phyloP scores from a whole-genome alignment of 768 basidiomycete genomes.

The Trametes sanguinea region DNA sequence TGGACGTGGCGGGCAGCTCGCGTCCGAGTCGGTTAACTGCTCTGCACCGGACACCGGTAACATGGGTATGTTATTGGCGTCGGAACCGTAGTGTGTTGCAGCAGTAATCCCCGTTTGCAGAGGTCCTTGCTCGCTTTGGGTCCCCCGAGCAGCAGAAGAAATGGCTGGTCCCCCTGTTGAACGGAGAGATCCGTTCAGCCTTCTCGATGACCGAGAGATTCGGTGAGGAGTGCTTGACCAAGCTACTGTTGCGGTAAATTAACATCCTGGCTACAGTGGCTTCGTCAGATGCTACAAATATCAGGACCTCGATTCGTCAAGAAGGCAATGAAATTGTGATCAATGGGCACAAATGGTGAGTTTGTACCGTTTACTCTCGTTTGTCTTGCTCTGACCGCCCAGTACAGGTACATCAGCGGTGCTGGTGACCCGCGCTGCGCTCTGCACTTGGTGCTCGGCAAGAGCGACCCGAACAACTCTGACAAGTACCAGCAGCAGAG shows the following conservation, averaged over 20 bases:
- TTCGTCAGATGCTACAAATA: slow-evolving; percentile 96
- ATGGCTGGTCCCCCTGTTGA: slow-evolving; percentile 86
- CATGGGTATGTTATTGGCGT: slow-evolving; percentile 68
- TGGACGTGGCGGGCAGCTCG: slow-evolving; percentile 79
- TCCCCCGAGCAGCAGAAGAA: slow-evolving; percentile 85
- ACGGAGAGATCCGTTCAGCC: slow-evolving; percentile 91
- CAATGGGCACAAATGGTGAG: slow-evolving; percentile 94
- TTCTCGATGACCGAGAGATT: slow-evolving; percentile 98
- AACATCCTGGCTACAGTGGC: slow-evolving; percentile 83
- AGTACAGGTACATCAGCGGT: slow-evolving; percentile 90
- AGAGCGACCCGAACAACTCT: slow-evolving; percentile 85
- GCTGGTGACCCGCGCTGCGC: slow-evolving; percentile 91
- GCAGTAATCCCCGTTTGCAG: slow-evolving; percentile 42
- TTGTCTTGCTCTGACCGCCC: not conserved
- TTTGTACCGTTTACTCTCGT: not conserved
- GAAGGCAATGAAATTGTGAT: slow-evolving; percentile 90
- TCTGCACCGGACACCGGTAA: slow-evolving; percentile 97
- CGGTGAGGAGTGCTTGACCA: slow-evolving; percentile 45
- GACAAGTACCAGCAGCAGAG: slow-evolving; percentile 83
- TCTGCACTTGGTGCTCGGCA: slow-evolving; percentile 92
- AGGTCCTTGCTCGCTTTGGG: slow-evolving; percentile 97
- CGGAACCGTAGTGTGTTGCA: not conserved
- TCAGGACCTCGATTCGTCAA: slow-evolving; percentile 79
- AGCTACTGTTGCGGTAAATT: too few species aligned
- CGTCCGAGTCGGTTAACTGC: slow-evolving; percentile 89